Percentiles rank a stretch among this genome's conserved stretches.
Conservation (phyloP, 1,284 basidiomycete genomes). For the Cryptococcus deneoformans region DNA sequence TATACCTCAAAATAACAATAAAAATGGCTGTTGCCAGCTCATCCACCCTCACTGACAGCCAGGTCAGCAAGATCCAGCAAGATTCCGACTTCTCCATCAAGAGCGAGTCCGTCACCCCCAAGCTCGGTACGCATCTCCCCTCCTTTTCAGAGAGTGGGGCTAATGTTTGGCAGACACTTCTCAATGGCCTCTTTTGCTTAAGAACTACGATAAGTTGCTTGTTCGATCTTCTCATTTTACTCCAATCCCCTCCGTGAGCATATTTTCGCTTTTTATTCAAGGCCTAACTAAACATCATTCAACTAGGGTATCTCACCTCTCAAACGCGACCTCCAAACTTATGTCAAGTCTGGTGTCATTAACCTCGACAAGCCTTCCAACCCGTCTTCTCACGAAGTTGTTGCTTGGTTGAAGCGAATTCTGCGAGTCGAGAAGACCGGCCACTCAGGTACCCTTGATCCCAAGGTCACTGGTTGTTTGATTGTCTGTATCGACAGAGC, state of each 20-base stretch:
- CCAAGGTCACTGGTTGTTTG: slow-evolving; percentile 97
- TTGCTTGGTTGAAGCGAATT: slow-evolving; percentile 97
- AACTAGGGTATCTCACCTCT: slow-evolving; percentile 76
- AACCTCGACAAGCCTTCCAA: slow-evolving; percentile 99
- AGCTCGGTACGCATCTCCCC: slow-evolving; percentile 54
- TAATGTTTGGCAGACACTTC: slow-evolving; percentile 65
- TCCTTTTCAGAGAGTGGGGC: not conserved
- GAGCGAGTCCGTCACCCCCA: slow-evolving; percentile 66
- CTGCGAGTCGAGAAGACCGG: slow-evolving; percentile 97
- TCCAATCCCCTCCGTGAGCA: slow-evolving; percentile 69
- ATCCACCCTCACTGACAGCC: slow-evolving; percentile 15
- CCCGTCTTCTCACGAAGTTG: slow-evolving; percentile 99
- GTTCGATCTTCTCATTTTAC: slow-evolving; percentile 97
- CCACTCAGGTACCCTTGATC: slow-evolving; percentile 72
- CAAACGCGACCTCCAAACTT: slow-evolving; percentile 85
- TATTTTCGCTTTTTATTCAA: not conserved
- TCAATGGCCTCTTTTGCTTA: slow-evolving; percentile 95
- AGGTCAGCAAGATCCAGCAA: slow-evolving; percentile 44
- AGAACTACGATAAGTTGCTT: slow-evolving; percentile 94
- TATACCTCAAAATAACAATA: no score
- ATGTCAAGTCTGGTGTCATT: slow-evolving; percentile 98
- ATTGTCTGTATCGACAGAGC: slow-evolving; percentile 99
- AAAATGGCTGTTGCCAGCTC: not conserved
- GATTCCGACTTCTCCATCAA: slow-evolving; percentile 78
- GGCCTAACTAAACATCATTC: not conserved